Conservation (phyloP, 208 protist species). For the Acanthamoeba castellanii region DNA sequence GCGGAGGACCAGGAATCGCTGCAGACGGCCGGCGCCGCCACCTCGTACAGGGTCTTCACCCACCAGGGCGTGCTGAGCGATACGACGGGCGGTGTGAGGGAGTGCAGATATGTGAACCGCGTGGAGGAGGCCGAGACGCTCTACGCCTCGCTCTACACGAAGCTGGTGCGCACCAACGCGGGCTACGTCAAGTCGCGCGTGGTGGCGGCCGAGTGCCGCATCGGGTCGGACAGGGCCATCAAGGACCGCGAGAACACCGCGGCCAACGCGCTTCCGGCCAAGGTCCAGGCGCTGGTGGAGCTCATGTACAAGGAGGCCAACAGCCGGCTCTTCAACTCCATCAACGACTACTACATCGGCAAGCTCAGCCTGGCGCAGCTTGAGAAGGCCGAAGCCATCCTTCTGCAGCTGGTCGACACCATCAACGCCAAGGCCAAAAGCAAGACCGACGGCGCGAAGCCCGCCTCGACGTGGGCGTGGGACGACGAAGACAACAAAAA, state of each 20-base stretch:
- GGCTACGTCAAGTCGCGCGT: slow-evolving; percentile 43
- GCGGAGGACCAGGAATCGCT: neutral
- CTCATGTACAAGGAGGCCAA: neutral
- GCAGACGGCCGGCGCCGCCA: neutral
- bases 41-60: slow-evolving; percentile 40
- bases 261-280: neutral
- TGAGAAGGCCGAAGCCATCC: slow-evolving; percentile 1
- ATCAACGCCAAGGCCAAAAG: neutral
- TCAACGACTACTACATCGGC: slow-evolving; percentile 37
- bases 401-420: neutral
- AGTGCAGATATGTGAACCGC: slow-evolving; percentile 5
- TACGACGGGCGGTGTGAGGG: neutral
- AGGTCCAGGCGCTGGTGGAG: slow-evolving; percentile 14
- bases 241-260: neutral
- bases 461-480: neutral
- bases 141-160: slow-evolving; percentile 10
- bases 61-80: slow-evolving; percentile 4
- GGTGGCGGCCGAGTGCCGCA: neutral
- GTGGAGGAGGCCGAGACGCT: slow-evolving; percentile 55
- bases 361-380: slow-evolving; percentile 24
- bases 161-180: neutral
- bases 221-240: slow-evolving; percentile 7
- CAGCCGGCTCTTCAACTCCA: slow-evolving; percentile 2
- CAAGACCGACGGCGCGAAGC: neutral
- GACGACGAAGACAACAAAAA: neutral